Evolutionary conservation across 257 asterid species (phyloP).

Genomic region (Penstemon eatonii): DNA sequence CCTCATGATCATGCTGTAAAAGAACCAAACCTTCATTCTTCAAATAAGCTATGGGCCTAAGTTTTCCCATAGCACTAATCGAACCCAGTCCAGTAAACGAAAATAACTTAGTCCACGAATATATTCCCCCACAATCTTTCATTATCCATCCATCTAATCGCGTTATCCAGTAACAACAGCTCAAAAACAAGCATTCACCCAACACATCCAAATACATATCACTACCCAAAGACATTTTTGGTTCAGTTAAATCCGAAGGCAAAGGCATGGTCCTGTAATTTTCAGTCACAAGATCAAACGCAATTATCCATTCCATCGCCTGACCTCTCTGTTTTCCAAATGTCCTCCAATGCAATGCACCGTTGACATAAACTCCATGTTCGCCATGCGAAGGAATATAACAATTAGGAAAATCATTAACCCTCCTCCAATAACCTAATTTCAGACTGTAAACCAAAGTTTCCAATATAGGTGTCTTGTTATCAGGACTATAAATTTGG

Average conservation of each 20-base stretch:
- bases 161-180: background rate
- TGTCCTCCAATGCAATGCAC: background rate
- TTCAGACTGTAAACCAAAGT: background rate
- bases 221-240: background rate
- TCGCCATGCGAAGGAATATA: too few species aligned
- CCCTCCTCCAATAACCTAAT: background rate
- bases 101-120: conserved; percentile 4
- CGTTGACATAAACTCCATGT: background rate
- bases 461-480: too few species aligned
- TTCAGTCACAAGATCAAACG: background rate
- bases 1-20: background rate
- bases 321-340: background rate
- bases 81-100: background rate
- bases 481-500: background rate
- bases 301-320: background rate
- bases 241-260: background rate
- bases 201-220: background rate
- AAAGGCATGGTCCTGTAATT: background rate
- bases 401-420: background rate
- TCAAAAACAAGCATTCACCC: background rate
- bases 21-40: conserved; percentile 12
- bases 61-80: background rate
- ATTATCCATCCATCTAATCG: background rate
- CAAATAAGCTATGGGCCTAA: conserved; percentile 22
- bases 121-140: background rate